A percentile compares a stretch with the other conserved stretches of the same genome.
Evolutionary conservation across 2,329 filamentous ascomycete genomes (phyloP).

Genomic region (Aspergillus floridensis): DNA sequence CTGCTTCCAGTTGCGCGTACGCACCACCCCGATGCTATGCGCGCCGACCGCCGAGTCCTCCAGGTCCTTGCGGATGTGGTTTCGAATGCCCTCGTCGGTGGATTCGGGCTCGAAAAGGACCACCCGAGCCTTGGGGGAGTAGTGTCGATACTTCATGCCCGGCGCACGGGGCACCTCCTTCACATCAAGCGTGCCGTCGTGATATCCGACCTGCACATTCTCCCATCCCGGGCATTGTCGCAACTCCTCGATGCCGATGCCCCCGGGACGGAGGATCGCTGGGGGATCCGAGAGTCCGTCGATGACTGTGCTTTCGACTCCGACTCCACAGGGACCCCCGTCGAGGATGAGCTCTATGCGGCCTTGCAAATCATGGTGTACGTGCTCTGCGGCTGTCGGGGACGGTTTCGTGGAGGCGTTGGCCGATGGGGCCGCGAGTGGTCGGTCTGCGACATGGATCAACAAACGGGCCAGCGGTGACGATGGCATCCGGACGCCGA

Average conservation of each 20-base stretch:
- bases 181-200: conserved; percentile 67
- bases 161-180: conserved; percentile 73
- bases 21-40: conserved; percentile 39
- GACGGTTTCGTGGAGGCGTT: conserved; percentile 93
- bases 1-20: conserved; percentile 37
- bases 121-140: conserved; percentile 85
- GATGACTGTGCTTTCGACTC: conserved; percentile 95
- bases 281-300: conserved; percentile 83
- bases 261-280: conserved; percentile 79
- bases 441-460: conserved; percentile 73
- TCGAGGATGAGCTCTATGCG: conserved; percentile 85
- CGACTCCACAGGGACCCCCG: conserved; percentile 80
- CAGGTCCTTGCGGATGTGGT: conserved; percentile 35
- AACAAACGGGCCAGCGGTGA: conserved; percentile 81
- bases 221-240: conserved; percentile 77
- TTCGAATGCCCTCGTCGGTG: conserved; percentile 24
- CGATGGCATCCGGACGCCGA: conserved; percentile 86
- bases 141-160: conserved; percentile 99
- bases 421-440: conserved; percentile 86
- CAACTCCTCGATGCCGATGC: conserved; percentile 78
- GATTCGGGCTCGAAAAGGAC: conserved; percentile 69
- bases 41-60: conserved; percentile 28
- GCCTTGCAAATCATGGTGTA: conserved; percentile 77
- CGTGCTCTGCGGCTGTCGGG: conserved; percentile 86
- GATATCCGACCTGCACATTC: conserved; percentile 71